Percentiles rank a stretch among this genome's conserved stretches.
Evolutionary conservation across 1,139 yeast species (phyloP).

Genomic region (Lipomyces yarrowii): DNA sequence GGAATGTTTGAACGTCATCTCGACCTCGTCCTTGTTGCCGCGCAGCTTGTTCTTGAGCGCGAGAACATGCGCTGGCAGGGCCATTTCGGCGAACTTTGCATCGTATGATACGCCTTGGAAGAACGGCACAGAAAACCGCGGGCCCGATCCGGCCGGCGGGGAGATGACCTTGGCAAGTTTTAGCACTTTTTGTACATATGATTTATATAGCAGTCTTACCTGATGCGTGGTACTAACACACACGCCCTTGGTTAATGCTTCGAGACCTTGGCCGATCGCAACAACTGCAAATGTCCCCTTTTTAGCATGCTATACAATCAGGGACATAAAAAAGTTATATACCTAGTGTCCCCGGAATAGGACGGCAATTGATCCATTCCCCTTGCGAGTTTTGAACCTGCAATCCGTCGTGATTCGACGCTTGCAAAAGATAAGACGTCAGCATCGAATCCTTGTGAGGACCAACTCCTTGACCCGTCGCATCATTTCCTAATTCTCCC

Average conservation of each 20-base stretch:
- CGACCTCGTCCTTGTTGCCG: slow-evolving; percentile 39
- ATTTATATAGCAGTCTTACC: slow-evolving; percentile 42
- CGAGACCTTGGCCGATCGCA: slow-evolving; percentile 47
- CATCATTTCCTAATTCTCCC: slow-evolving; percentile 19
- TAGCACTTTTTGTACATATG: not conserved
- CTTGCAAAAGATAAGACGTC: slow-evolving; percentile 25
- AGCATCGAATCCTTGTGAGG: slow-evolving; percentile 64
- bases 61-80: slow-evolving; percentile 20
- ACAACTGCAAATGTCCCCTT: slow-evolving; percentile 43
- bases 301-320: too few species aligned
- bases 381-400: slow-evolving; percentile 68
- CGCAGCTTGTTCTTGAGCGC: slow-evolving; percentile 35
- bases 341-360: slow-evolving; percentile 35
- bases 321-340: not conserved
- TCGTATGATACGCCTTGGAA: slow-evolving; percentile 41
- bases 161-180: slow-evolving; percentile 36
- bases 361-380: slow-evolving; percentile 57
- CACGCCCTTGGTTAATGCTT: slow-evolving; percentile 46
- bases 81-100: slow-evolving; percentile 24
- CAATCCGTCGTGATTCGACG: slow-evolving; percentile 45
- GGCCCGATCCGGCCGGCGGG: slow-evolving; percentile 44
- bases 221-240: slow-evolving; percentile 66
- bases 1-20: slow-evolving; percentile 27
- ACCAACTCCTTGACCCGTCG: slow-evolving; percentile 49
- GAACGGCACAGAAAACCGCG: slow-evolving; percentile 45